A percentile compares a stretch with the other conserved stretches of the same genome.
phyloP scores from a whole-genome alignment of 495 filamentous ascomycete species.

The Hypoxylon lienhwacheense region DNA sequence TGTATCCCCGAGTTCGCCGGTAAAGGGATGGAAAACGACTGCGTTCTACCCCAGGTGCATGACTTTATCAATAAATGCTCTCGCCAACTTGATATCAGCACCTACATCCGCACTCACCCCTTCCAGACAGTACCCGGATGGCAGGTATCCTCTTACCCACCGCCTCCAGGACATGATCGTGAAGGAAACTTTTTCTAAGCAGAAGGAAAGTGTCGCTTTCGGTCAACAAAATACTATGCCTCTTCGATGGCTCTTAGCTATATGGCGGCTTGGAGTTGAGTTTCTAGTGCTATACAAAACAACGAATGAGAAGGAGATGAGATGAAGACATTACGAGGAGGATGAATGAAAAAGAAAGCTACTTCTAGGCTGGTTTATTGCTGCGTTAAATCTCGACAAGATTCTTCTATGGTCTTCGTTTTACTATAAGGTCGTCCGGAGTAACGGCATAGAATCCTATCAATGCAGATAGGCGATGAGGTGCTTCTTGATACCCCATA shows the following conservation, averaged over 20 bases:
- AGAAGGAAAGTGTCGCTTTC: too few relatives aligned
- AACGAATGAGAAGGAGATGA: too few relatives aligned
- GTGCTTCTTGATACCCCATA: background rate
- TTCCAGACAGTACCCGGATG: conserved; percentile 28
- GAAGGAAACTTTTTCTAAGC: too few relatives aligned
- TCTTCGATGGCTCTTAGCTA: too few relatives aligned
- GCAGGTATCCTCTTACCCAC: background rate
- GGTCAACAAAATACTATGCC: too few relatives aligned
- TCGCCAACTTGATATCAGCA: conserved; percentile 50
- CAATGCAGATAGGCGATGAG: background rate
- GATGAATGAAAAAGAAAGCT: too few relatives aligned
- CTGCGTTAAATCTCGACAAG: too few relatives aligned
- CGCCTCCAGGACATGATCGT: background rate
- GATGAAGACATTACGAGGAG: too few relatives aligned
- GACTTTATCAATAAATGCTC: conserved; percentile 52
- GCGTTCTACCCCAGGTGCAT: conserved; percentile 51
- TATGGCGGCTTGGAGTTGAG: background rate
- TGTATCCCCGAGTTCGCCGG: conserved; percentile 75
- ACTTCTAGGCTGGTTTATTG: too few relatives aligned
- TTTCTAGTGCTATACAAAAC: conserved; percentile 2
- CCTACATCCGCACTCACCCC: conserved; percentile 44
- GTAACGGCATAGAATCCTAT: background rate
- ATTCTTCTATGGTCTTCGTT: too few relatives aligned
- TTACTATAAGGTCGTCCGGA: too few relatives aligned
- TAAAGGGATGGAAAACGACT: conserved; percentile 36